A percentile compares a stretch with the other conserved stretches of the same genome.
phyloP scores from a whole-genome alignment of 2,329 filamentous ascomycete species.

The Cordyceps cicadae region DNA sequence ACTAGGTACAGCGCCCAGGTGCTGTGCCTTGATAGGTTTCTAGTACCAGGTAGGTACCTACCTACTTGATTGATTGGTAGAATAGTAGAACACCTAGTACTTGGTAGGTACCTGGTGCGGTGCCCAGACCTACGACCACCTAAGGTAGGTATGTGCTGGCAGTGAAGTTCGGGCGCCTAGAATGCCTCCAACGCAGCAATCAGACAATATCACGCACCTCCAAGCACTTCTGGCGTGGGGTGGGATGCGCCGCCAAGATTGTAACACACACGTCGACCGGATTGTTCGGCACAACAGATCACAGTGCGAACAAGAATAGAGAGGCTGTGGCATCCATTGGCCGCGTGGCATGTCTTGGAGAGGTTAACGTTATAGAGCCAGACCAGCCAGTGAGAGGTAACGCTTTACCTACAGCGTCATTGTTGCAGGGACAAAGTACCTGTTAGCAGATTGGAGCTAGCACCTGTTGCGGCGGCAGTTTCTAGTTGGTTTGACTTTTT shows the following conservation, averaged over 20 bases:
- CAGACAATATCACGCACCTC: slow-evolving; percentile 5
- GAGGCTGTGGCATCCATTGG: not conserved
- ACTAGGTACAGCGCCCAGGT: too few relatives aligned
- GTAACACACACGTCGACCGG: not conserved
- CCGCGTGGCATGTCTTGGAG: not conserved
- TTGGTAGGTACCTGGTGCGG: too few relatives aligned
- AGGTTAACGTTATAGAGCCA: not conserved
- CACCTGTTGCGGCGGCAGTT: not conserved
- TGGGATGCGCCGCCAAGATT: not conserved
- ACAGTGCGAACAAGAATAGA: not conserved
- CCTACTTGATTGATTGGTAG: too few relatives aligned
- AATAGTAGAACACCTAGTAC: too few relatives aligned
- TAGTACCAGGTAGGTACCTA: too few relatives aligned
- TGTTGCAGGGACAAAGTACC: not conserved
- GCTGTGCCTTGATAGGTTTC: too few relatives aligned
- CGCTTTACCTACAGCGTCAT: not conserved
- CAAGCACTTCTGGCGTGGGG: not conserved
- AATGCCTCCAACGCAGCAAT: not conserved
- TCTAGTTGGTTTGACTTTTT: not conserved
- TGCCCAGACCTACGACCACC: too few relatives aligned
- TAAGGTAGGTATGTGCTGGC: too few relatives aligned
- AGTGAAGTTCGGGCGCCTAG: not conserved
- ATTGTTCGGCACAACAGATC: slow-evolving; percentile 1
- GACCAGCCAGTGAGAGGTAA: not conserved
- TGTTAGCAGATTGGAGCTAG: not conserved